Evolutionary conservation across 768 basidiomycete species (phyloP).

Genomic region (Lyophyllum atratum): DNA sequence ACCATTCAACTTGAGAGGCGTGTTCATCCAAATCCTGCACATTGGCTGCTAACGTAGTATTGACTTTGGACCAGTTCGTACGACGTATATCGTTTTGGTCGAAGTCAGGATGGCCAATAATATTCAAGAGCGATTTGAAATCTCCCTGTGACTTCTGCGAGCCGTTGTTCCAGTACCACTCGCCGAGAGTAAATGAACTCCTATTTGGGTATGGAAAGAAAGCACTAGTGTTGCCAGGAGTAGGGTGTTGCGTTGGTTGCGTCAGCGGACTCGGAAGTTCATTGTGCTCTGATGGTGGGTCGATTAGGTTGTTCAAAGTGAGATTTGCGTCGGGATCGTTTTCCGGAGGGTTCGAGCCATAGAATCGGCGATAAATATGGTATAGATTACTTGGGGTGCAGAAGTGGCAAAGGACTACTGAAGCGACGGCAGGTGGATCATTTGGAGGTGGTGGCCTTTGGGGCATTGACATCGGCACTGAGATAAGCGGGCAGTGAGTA

Average conservation of each 20-base stretch:
- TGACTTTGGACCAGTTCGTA: slow-evolving; percentile 11
- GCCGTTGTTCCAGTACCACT: slow-evolving; percentile 12
- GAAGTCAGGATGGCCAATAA: slow-evolving; percentile 1
- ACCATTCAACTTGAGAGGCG: not conserved
- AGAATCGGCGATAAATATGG: not conserved
- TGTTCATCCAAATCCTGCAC: not conserved
- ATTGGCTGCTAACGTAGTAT: slow-evolving; percentile 2
- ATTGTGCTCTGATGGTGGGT: not conserved
- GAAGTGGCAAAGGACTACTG: not conserved
- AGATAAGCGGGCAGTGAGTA: no score
- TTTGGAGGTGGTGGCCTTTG: not conserved
- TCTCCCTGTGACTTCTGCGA: slow-evolving; percentile 1
- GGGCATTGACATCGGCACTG: no score
- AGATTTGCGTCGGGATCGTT: not conserved
- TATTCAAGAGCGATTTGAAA: slow-evolving; percentile 11
- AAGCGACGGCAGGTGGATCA: not conserved
- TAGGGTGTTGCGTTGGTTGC: no score
- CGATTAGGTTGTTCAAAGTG: not conserved
- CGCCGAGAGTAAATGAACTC: slow-evolving; percentile 9
- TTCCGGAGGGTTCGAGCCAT: not conserved
- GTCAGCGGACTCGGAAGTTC: not conserved
- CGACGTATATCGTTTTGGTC: slow-evolving; percentile 9
- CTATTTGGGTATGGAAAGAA: slow-evolving; percentile 11
- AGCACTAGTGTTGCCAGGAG: not conserved
- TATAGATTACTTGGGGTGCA: not conserved